Evolutionary conservation across 495 filamentous ascomycete species (phyloP).

Genomic region (Xylaria venustula): DNA sequence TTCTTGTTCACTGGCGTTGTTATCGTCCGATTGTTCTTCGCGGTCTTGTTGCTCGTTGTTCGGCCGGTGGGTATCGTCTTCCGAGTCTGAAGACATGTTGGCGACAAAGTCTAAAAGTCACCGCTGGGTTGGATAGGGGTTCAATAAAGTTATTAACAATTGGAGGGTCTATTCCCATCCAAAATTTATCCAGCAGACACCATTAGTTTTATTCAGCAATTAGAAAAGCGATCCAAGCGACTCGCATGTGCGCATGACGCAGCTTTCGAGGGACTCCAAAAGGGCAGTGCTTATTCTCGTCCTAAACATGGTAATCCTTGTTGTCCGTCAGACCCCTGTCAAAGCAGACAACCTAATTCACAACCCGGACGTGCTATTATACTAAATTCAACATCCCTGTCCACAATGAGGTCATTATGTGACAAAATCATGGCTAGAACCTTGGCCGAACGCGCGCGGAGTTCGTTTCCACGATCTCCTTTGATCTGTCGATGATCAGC

Average conservation of each 20-base stretch:
- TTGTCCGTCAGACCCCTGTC: background rate
- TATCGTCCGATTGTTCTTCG: slow-evolving; percentile 10
- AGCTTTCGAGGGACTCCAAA: background rate
- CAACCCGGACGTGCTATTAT: background rate
- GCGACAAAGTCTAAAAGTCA: background rate
- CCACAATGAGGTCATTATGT: slow-evolving; percentile 10
- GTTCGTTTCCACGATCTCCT: slow-evolving; percentile 1
- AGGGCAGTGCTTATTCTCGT: background rate
- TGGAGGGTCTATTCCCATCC: background rate
- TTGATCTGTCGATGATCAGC: background rate
- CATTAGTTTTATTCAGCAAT: slow-evolving; percentile 7
- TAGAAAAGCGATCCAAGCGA: background rate
- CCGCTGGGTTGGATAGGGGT: background rate
- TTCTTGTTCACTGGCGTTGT: slow-evolving; percentile 2
- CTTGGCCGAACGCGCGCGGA: background rate
- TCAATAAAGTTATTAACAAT: background rate
- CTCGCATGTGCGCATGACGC: background rate
- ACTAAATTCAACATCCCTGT: slow-evolving; percentile 6
- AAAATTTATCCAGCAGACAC: background rate
- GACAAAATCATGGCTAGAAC: background rate
- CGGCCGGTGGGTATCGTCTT: background rate
- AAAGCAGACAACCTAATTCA: background rate
- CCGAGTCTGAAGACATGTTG: slow-evolving; percentile 2
- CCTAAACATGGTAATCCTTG: slow-evolving; percentile 5
- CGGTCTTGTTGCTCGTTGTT: background rate